These are phyloP conservation scores for Micromonas commoda DNA, from an alignment of 139 green algal genomes.

Conservation along the genomic window DNA sequence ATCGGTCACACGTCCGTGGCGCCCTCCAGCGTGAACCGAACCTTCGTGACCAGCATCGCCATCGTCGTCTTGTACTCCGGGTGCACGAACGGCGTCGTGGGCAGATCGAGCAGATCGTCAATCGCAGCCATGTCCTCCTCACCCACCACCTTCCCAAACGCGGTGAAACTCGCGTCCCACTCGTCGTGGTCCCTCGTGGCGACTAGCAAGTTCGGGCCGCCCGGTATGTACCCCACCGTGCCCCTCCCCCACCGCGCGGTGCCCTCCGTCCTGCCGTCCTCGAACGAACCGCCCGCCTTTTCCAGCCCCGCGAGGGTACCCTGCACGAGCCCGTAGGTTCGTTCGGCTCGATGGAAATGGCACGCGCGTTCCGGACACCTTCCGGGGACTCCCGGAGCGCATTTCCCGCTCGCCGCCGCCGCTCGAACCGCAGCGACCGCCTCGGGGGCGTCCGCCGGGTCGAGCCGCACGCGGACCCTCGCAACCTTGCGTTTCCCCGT, in stretches of 20 bases:
- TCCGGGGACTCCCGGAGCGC: neutral
- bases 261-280: neutral
- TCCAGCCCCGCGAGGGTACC: neutral
- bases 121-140: neutral
- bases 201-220: neutral
- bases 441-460: neutral
- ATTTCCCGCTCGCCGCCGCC: neutral
- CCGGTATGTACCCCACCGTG: neutral
- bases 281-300: neutral
- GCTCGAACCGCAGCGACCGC: neutral
- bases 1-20: neutral
- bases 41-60: neutral
- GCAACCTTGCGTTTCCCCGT: neutral
- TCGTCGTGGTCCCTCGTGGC: slow-evolving; percentile 3
- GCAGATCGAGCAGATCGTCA: neutral
- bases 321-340: neutral
- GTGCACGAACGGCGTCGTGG: neutral
- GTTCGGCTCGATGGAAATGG: neutral
- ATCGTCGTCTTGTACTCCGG: slow-evolving; percentile 10
- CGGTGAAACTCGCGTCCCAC: slow-evolving; percentile 4
- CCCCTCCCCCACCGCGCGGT: neutral
- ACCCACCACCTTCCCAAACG: neutral
- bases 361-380: neutral
- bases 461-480: neutral
- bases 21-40: neutral